These are phyloP conservation scores for Chalciporus pseudorubinellus DNA, from an alignment of 768 basidiomycete genomes.

Conservation along the genomic window DNA sequence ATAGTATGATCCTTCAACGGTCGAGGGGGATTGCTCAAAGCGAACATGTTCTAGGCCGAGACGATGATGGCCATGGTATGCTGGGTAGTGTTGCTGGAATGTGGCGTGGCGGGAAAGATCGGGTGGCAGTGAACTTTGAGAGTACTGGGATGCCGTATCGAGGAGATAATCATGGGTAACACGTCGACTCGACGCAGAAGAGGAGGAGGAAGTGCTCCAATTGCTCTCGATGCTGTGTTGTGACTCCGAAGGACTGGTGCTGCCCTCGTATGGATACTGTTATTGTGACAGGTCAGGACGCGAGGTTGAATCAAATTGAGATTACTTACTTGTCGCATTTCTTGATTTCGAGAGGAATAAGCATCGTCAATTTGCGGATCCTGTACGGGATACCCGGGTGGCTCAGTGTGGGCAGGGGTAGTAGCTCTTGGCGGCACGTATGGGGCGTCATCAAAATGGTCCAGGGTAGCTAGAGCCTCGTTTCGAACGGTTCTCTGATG, in stretches of 20 bases:
- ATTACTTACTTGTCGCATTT: conserved; percentile 16
- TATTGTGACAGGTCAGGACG: conserved; percentile 5
- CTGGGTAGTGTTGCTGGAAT: conserved; percentile 19
- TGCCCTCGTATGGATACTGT: conserved; percentile 16
- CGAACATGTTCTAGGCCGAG: conserved; percentile 22
- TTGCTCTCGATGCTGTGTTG: conserved; percentile 24
- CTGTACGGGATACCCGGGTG: conserved; percentile 12
- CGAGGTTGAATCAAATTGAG: conserved; percentile 2
- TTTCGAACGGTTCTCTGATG: conserved; percentile 14
- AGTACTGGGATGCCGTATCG: conserved; percentile 6
- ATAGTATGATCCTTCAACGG: conserved; percentile 13
- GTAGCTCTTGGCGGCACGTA: conserved; percentile 28
- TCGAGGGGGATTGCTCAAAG: conserved; percentile 11
- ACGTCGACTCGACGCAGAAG: conserved; percentile 20
- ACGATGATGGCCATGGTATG: conserved; percentile 22
- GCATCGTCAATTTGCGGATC: conserved; percentile 8
- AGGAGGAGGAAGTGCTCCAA: conserved; percentile 28
- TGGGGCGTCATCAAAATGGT: conserved; percentile 27
- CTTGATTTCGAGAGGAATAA: conserved; percentile 12
- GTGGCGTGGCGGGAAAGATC: background rate
- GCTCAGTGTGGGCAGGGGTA: conserved; percentile 14
- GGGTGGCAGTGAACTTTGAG: conserved; percentile 3
- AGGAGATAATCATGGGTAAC: conserved; percentile 7
- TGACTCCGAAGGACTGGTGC: conserved; percentile 25
- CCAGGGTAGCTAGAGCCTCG: conserved; percentile 12